Conservation (phyloP, 2,329 filamentous ascomycete genomes). For the Hypoxylon sp. region DNA sequence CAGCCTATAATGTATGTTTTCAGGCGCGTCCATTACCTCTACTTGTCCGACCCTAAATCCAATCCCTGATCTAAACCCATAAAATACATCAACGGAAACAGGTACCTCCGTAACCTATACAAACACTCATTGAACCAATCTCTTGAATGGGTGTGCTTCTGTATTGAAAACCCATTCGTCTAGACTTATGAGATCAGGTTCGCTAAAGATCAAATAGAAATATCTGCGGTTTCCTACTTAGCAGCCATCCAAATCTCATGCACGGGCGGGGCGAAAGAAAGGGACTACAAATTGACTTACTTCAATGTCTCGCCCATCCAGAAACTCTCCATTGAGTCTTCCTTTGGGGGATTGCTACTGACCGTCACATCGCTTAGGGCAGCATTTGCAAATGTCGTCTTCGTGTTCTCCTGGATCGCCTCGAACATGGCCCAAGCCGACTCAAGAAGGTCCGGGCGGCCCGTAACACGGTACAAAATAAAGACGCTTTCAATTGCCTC, state of each 20-base stretch:
- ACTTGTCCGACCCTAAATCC: neutral
- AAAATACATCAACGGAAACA: neutral
- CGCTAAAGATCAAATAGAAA: slow-evolving; percentile 48
- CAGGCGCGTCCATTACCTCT: slow-evolving; percentile 11
- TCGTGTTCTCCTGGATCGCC: slow-evolving; percentile 47
- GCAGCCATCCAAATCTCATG: neutral
- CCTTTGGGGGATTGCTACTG: slow-evolving; percentile 30
- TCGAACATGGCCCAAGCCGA: slow-evolving; percentile 51
- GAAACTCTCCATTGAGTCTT: slow-evolving; percentile 51
- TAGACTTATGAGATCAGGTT: slow-evolving; percentile 44
- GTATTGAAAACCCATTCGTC: slow-evolving; percentile 50
- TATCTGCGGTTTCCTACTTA: slow-evolving; percentile 37
- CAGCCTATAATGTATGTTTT: neutral
- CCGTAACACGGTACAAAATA: slow-evolving; percentile 50
- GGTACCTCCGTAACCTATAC: neutral
- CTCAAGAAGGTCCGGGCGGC: slow-evolving; percentile 45
- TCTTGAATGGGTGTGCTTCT: slow-evolving; percentile 45
- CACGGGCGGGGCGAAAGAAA: neutral
- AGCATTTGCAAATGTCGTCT: slow-evolving; percentile 49
- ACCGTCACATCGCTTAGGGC: slow-evolving; percentile 49
- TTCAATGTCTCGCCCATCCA: slow-evolving; percentile 51
- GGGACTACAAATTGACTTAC: slow-evolving; percentile 31
- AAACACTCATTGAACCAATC: slow-evolving; percentile 27
- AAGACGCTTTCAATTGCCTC: slow-evolving; percentile 54
- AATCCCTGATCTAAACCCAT: neutral